A percentile compares a stretch with the other conserved stretches of the same genome.
phyloP scores from a whole-genome alignment of 805 yeast genomes.

The Wilhelminamyces savonicus region DNA sequence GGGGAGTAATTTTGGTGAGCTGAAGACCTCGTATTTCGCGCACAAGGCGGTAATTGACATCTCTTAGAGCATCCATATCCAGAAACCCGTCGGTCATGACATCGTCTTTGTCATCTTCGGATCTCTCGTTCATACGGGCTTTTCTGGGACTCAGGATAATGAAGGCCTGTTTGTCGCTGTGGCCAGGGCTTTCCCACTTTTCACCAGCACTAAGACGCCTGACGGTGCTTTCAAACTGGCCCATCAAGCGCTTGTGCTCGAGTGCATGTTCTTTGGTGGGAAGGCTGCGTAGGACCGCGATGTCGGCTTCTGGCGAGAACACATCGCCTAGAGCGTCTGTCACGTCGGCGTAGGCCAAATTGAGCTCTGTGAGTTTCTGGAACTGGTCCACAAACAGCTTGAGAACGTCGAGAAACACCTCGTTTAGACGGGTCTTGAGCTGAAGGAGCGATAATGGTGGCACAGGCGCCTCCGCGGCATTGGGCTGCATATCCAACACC shows the following conservation, averaged over 20 bases:
- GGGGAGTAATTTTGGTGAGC: conserved; percentile 30
- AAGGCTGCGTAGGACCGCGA: conserved; percentile 12
- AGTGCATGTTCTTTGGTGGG: conserved; percentile 28
- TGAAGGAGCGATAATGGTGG: conserved; percentile 27
- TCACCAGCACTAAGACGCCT: conserved; percentile 8
- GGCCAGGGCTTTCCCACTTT: not conserved
- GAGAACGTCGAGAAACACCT: conserved; percentile 29
- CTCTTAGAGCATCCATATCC: conserved; percentile 25
- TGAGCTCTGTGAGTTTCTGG: conserved; percentile 23
- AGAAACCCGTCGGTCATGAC: no score
- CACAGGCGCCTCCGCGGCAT: conserved; percentile 4
- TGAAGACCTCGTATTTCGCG: conserved; percentile 28
- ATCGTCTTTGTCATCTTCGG: no score
- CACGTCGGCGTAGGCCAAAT: conserved; percentile 19
- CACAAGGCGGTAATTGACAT: conserved; percentile 31
- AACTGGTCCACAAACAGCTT: conserved; percentile 25
- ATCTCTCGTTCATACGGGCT: not conserved
- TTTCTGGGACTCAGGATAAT: conserved; percentile 12
- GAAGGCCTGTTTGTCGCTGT: conserved; percentile 7
- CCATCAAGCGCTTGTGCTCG: conserved; percentile 20
- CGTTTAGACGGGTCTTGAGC: conserved; percentile 24
- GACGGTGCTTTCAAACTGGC: conserved; percentile 22
- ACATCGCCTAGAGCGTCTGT: conserved; percentile 22
- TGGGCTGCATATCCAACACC: conserved; percentile 13
- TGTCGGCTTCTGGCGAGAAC: conserved; percentile 5